Conservation (phyloP, 768 basidiomycete species). For the Cystofilobasidium macerans region DNA sequence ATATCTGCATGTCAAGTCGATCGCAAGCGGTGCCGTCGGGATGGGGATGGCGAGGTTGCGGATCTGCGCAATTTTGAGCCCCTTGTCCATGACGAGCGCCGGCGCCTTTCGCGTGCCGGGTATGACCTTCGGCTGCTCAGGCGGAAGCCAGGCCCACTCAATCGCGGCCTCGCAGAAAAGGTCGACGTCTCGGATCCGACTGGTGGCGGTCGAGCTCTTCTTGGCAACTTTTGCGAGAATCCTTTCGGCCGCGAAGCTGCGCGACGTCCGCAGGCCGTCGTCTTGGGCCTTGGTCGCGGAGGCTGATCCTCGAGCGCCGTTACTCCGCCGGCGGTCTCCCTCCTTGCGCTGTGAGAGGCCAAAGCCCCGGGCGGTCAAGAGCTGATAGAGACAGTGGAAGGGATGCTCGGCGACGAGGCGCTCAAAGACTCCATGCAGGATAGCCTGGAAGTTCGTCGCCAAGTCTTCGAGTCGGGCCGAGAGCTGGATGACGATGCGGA, state of each 20-base stretch:
- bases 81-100: neutral
- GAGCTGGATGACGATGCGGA: constrained; percentile 85
- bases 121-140: constrained; percentile 5
- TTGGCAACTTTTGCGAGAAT: constrained; percentile 24
- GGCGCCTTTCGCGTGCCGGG: neutral
- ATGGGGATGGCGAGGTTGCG: constrained; percentile 62
- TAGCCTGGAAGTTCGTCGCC: constrained; percentile 43
- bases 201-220: neutral
- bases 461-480: constrained; percentile 57
- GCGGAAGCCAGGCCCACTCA: constrained; percentile 28
- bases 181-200: constrained; percentile 27
- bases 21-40: constrained; percentile 56
- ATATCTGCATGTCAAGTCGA: constrained; percentile 64
- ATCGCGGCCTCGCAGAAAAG: constrained; percentile 27
- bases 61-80: constrained; percentile 43
- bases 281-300: neutral
- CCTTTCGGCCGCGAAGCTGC: constrained; percentile 28
- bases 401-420: constrained; percentile 78
- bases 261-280: constrained; percentile 5
- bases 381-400: constrained; percentile 82
- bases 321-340: neutral
- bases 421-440: constrained; percentile 54
- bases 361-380: constrained; percentile 53
- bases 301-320: neutral
- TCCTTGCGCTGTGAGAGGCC: neutral